Evolutionary conservation across 768 basidiomycete genomes (phyloP), one percentile per base, ranked within the genome.

Genomic region (Porphyrellus cyaneotinctus): DNA sequence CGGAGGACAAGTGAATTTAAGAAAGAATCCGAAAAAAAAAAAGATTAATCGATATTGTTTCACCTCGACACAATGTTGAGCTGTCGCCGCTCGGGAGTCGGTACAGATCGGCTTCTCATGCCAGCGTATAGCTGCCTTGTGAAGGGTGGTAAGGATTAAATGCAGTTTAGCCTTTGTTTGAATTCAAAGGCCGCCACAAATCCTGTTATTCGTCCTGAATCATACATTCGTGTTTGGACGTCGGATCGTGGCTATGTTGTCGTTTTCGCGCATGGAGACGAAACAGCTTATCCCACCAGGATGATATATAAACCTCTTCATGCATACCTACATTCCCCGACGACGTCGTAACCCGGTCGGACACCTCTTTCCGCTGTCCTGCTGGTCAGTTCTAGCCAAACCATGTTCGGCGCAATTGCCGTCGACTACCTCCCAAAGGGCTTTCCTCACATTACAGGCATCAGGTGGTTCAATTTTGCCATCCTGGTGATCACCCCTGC

Each of bases 391-490:
- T 28, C 26, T 20, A 24, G 26, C 38, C 45, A 28, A 51, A 35
- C 42, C 45, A 61, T 58, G 67, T 47, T 56, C 28, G 44, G 35
- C 42, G 28, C 23, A 42, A 47, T 41, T 28, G 41, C 41, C 20
- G 15, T 66, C 37, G 37, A 55, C 30, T 49, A 43, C 43, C 43
- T 71, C 26, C 52, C 65, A 4, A 58, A 44, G 31, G 57, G 43
- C 23, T 72, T 84, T 53, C 83, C 84, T 12, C 64, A 71, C 23
- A 76, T 82, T 56, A 74, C 69, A 20, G 79, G 82, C 4, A 66
- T 89, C 43, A 79, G 80, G 54, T 91, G 89, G 88, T 87, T 92
- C 74, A 91, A 88, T 61, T 74, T 91, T 62, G 69, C 75, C 23
- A 76, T 88, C 32, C 73, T 94, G 41, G 79, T 83, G 41, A 54